Base-by-base conservation (phyloP, 306 rosid species). In the Astragalus membranaceus region DNA sequence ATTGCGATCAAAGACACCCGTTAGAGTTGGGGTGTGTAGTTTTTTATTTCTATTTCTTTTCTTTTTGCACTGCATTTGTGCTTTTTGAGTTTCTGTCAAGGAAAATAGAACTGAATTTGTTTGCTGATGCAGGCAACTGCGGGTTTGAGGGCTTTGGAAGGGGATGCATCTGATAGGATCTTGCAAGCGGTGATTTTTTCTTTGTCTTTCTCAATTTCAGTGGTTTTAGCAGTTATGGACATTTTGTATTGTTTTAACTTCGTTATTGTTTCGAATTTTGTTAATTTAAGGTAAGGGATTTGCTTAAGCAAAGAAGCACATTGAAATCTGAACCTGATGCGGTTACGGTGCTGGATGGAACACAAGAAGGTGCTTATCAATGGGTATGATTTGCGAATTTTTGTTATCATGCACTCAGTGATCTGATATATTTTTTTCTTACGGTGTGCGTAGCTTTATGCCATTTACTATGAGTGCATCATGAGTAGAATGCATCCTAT, bases 311-410 rank as follows among this genome's bases (percentile, higher is more conserved):
- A 0, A 86, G 70, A 62, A 87, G 92, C 84, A 20, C 70, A 57
- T 81, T 95, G 66, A 91, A 44, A 79, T 80, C 81, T 23, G 83
- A 79, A 30, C 2, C 83, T 17, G 79, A 82, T 71, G 88, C 88
- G 3, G 99, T 95, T 41, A 69, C 92, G 1, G 99, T 95, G 33
- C 78, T 95, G 51, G 99, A 95, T 85, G 99, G 99, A 79, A 86
- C 85, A 72, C 92, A 95, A 81, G 99, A 95, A 83, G 99, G 99
- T 55, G 92, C 97, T 64, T 95, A 15, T 62, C 91, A 91, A 82
- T 95, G 99, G 99, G 99, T 94, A 87, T 65, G 96, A 8, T 57
- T 72, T 62, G 30, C 50, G 70, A 73, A 70, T 77, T 64, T 17
- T 11, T 75, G 64, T 53, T 42, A 17, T 23, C 59, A n/a, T n/a